phyloP scores from a whole-genome alignment of 345 rosid genomes.

The Raphanus sativus region DNA sequence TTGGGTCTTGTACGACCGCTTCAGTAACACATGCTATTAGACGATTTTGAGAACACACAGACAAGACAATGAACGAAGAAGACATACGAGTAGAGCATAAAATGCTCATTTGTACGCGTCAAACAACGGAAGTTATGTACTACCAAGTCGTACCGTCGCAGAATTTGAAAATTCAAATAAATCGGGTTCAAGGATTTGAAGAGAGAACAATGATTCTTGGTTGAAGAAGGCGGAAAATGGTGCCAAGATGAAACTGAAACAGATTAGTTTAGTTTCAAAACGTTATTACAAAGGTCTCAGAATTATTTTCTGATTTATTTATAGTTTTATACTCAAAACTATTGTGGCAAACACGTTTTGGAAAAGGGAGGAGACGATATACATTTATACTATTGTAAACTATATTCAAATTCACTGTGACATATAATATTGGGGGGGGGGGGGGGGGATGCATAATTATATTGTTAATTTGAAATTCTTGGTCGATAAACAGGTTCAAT shows the following conservation, averaged over 20 bases:
- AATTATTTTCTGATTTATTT: conserved; percentile 23
- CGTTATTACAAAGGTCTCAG: conserved; percentile 27
- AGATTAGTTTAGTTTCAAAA: conserved; percentile 31
- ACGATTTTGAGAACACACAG: conserved; percentile 39
- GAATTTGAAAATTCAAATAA: conserved; percentile 61
- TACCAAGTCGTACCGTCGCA: conserved; percentile 80
- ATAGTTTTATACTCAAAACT: background rate
- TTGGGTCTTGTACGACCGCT: too few relatives aligned
- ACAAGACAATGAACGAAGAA: conserved; percentile 44
- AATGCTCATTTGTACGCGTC: conserved; percentile 71
- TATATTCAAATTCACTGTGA: background rate
- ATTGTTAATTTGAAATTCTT: background rate
- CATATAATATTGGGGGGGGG: too few relatives aligned
- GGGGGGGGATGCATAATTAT: background rate
- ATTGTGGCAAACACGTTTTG: background rate
- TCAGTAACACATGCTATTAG: too few relatives aligned
- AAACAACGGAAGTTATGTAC: conserved; percentile 65
- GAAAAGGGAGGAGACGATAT: too few relatives aligned
- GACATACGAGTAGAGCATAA: conserved; percentile 61
- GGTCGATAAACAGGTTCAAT: too few relatives aligned
- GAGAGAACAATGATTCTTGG: conserved; percentile 35
- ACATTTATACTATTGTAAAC: too few relatives aligned
- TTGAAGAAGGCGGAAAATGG: conserved; percentile 26
- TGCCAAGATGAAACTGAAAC: conserved; percentile 26
- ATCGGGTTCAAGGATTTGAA: conserved; percentile 30